Base-by-base conservation (phyloP, 345 rosid species). In the Populus ilicifolia region DNA sequence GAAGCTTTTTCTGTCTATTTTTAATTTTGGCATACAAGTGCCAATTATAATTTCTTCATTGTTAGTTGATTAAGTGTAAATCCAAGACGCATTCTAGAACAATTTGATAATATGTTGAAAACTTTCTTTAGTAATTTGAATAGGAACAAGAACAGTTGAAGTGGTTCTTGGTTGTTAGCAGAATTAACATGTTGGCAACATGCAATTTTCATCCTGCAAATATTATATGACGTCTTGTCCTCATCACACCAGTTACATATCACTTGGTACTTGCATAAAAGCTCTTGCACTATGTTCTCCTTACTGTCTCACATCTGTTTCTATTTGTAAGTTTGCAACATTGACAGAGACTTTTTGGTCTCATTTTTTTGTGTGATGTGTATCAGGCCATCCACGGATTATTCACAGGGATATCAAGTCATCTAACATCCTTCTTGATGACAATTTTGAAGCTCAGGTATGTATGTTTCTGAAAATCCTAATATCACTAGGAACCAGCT, bases 331-430 rank as follows among this genome's bases (percentile, higher is more conserved):
- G 78, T 46, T 69, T 9, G 63, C 30, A 30, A 17, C 70, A 56
- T 71, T 46, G 66, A 20, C 71, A 73, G 67, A 81, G 18, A 14
- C n/a, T 17, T 38, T 62, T 72, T 48, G 12, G 12, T 74, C 68
- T 27, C 66, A 50, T 43, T 62, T n/a, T 41, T 35, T 59, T 54
- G 38, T 73, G 70, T 62, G 10, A 20, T 56, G 50, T 70, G 23
- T 67, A 67, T 82, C 87, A 96, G 99, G 99, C 72, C 98, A 92
- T 87, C 99, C 99, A 46, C 97, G 99, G 56, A 93, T 96, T 70
- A 93, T 96, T 84, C 98, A 96, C 86, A 87, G 99, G 82, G 99
- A 96, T 83, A 92, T 96, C 63, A 96, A 96, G 88, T 96, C 99
- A 29, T 93, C 98, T 8, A 96, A 96, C 81, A 96, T 96, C 83